Evolutionary conservation across 1,284 basidiomycete species (phyloP), one percentile per base, ranked within the genome.

Genomic region (Tetrapyrgos nigripes): DNA sequence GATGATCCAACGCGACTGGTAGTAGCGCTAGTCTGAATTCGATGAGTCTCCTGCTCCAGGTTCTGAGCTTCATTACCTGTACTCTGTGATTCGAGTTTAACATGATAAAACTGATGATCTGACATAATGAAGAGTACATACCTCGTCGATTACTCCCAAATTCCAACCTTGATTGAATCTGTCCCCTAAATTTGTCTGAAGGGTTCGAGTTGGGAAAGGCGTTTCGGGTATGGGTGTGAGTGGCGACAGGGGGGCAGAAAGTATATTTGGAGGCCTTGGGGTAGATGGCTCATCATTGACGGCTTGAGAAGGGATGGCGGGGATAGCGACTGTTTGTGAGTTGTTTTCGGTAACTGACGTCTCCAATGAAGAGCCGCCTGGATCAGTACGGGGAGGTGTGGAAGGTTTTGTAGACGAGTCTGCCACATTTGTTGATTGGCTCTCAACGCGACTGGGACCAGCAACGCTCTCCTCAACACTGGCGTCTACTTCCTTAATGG

Each of bases 201-300:
- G 6, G 6, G 37, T 17, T 50, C 55, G 24, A 62, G 4, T 63
- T 51, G 19, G 66, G 69, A 35, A 62, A 19, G 78, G 78, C 0
- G 79, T 79, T 63, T 76, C 77, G 9, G 78, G 74, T 31, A 79
- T 53, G 9, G 79, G 79, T 9, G 79, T 81, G 40, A 82, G 66
- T 2, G 80, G 80, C n/a, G 79, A 80, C 66, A 78, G 65, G 8
- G 73, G 67, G 24, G 68, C 68, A 29, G 63, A 53, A 62, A 45
- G 24, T 10, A 40, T 33, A 57, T 64, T 56, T 37, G 40, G 46
- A 9, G 61, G 56, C 26, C 51, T 51, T 35, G 72, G 72, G 26
- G 72, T 74, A 21, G 66, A 64, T 27, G 67, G 68, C 31, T 29
- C 28, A 26, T n/a, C 24, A 26, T 37, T n/a, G 64, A 54, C 33